Evolutionary conservation across 1,139 yeast species (phyloP).

Genomic region (Torulaspora globosa): DNA sequence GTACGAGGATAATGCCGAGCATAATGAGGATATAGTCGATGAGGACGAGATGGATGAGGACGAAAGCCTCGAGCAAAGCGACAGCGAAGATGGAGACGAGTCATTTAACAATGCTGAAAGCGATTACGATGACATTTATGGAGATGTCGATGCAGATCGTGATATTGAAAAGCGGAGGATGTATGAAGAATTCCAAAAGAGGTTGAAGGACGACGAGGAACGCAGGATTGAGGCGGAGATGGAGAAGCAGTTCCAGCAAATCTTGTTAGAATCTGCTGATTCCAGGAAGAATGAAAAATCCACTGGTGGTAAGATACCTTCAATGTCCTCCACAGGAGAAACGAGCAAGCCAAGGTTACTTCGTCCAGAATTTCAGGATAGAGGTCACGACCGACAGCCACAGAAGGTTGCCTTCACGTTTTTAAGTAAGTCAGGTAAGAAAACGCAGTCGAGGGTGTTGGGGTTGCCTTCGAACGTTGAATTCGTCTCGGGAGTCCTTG

Average conservation of each 20-base stretch:
- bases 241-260: constrained; percentile 50
- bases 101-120: constrained; percentile 25
- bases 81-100: constrained; percentile 23
- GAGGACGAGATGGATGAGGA: constrained; percentile 29
- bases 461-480: constrained; percentile 47
- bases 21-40: constrained; percentile 24
- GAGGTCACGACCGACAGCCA: constrained; percentile 4
- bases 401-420: constrained; percentile 48
- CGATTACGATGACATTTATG: constrained; percentile 27
- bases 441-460: constrained; percentile 43
- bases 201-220: constrained; percentile 41
- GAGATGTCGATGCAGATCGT: constrained; percentile 32
- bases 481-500: constrained; percentile 45
- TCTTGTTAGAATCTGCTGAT: constrained; percentile 49
- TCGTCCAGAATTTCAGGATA: background rate
- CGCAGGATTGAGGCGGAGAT: constrained; percentile 48
- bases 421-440: constrained; percentile 51
- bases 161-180: constrained; percentile 32
- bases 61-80: constrained; percentile 24
- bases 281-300: constrained; percentile 36
- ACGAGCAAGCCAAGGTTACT: constrained; percentile 2
- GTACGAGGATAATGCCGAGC: constrained; percentile 26
- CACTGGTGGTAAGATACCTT: constrained; percentile 27
- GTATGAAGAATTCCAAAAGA: constrained; percentile 39
- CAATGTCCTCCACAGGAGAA: constrained; percentile 11